These are phyloP conservation scores for Annulohypoxylon moriforme DNA, from an alignment of 495 filamentous ascomycete genomes.

Conservation along the genomic window DNA sequence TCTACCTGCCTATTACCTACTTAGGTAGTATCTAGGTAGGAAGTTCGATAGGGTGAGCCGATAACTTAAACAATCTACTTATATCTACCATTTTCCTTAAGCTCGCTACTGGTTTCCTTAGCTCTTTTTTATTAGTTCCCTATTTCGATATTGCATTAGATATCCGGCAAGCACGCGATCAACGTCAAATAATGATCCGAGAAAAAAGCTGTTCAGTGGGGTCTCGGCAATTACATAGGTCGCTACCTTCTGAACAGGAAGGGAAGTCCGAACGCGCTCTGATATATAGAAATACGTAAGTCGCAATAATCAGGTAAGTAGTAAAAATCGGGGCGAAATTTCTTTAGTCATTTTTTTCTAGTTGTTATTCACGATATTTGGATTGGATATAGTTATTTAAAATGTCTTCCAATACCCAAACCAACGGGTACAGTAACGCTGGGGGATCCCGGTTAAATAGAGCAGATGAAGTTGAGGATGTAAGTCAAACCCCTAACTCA, in stretches of 20 bases:
- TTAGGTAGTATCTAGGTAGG: background rate
- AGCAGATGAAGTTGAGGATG: slow-evolving; percentile 66
- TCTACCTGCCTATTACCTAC: background rate
- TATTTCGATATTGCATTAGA: slow-evolving; percentile 17
- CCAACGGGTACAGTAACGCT: slow-evolving; percentile 16
- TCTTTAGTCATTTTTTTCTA: background rate
- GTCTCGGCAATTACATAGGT: slow-evolving; percentile 35
- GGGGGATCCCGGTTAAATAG: slow-evolving; percentile 50
- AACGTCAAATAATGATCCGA: slow-evolving; percentile 26
- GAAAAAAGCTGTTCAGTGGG: slow-evolving; percentile 22
- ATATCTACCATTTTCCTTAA: background rate
- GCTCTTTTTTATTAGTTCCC: background rate
- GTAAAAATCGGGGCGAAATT: background rate
- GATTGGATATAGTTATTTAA: slow-evolving; percentile 5
- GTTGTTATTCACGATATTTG: background rate
- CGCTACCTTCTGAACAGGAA: slow-evolving; percentile 16
- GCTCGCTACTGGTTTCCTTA: background rate
- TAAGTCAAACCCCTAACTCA: slow-evolving; percentile 49
- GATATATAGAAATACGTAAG: slow-evolving; percentile 10
- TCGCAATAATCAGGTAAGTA: background rate
- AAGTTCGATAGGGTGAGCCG: background rate
- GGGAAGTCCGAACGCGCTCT: slow-evolving; percentile 8
- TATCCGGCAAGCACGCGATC: slow-evolving; percentile 35
- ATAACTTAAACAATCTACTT: background rate
- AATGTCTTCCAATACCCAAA: slow-evolving; percentile 23